These are phyloP conservation scores for Smallanthus sonchifolius DNA, from an alignment of 129 eudicot species.

Conservation along the genomic window DNA sequence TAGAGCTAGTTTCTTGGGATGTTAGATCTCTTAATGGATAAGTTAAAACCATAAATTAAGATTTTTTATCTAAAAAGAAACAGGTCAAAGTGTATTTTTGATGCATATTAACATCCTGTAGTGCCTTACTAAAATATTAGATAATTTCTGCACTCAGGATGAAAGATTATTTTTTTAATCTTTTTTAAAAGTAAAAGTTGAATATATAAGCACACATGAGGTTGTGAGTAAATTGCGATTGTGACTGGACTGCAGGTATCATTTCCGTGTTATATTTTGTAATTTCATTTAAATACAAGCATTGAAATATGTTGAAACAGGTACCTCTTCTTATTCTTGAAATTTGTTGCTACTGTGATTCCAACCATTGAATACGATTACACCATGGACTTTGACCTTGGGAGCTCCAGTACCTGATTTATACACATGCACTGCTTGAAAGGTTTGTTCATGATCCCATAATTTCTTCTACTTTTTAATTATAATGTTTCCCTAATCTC, in stretches of 20 bases:
- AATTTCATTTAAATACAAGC: background rate
- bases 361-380: constrained; percentile 97
- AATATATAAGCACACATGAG: no score
- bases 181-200: background rate
- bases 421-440: constrained; percentile 17
- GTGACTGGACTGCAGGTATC: background rate
- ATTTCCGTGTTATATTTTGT: background rate
- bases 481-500: background rate
- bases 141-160: background rate
- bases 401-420: constrained; percentile 67
- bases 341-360: constrained; percentile 89
- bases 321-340: constrained; percentile 89
- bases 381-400: constrained; percentile 95
- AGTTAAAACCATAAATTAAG: background rate
- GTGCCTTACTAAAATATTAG: background rate
- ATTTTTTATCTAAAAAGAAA: background rate
- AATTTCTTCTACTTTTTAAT: background rate
- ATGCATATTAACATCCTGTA: background rate
- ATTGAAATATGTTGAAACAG: constrained; percentile 42
- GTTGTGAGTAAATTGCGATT: background rate
- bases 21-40: background rate
- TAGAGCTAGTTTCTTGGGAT: background rate
- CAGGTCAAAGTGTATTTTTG: background rate
- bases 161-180: background rate
- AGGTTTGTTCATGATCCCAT: background rate